Evolutionary conservation across 495 filamentous ascomycete species (phyloP), one percentile per base, ranked within the genome.

Genomic region (Talaromyces stipitatus): DNA sequence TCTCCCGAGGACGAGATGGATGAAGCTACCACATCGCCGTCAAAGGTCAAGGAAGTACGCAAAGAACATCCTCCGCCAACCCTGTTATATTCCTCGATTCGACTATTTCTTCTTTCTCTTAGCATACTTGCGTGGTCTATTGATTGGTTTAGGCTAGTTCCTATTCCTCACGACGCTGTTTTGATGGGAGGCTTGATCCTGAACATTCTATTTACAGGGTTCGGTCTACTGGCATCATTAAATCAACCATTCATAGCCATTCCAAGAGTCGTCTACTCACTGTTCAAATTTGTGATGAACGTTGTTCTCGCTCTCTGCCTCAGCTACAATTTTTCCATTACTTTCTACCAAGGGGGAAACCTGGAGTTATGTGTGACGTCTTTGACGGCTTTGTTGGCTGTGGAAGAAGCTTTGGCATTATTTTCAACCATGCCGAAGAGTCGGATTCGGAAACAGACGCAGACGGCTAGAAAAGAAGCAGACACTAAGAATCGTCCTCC

Each of bases 1-100:
- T 68, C 67, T 29, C 54, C 71, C 22, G 76, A 76, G 32, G 71
- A 76, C 27, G 68, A 72, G 48, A 20, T 50, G 8, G 24, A 36
- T 33, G 55, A 51, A 7, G 33, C 43, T 24, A 26, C 26, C 20
- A n/a, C 16, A 22, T 41, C 22, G 47, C 36, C 29, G 16, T n/a
- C 55, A 23, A 29, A 48, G 12, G n/a, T 30, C 48, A 51, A 30
- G 48, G 24, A 30, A 26, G 11, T 28, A 16, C 27, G 24, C 24
- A 51, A 30, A 14, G 24, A 28, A 51, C 28, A 38, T 26, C 10
- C 51, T 22, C 51, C 24, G n/a, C 26, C 29, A 24, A 20, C 29
- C 3, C 20, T 27, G 16, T 11, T 55, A 3, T 46, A 43, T 23
- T 23, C 54, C 22, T 27, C 36, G 18, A 32, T 55, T n/a, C 54